Evolutionary conservation across 176 grass and related monocot genomes (phyloP), one percentile per base, ranked within the genome.

Genomic region (Chrysopogon serrulatus): DNA sequence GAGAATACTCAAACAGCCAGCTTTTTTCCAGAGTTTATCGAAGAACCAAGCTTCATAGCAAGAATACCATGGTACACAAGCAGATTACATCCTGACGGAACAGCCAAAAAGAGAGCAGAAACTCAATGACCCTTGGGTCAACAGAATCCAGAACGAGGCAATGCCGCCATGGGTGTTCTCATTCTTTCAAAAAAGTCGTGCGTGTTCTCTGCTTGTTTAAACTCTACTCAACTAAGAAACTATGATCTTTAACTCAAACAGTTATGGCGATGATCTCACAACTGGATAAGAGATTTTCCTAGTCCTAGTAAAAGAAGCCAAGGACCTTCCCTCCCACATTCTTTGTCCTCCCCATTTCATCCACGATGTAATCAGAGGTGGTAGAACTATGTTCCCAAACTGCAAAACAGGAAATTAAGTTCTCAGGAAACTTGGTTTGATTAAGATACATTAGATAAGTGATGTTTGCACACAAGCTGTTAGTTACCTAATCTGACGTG

Each of bases 271-370:
- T 73, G 13, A 48, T 73, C 43, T 73, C 24, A 72, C 8, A 72
- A 45, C 18, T 73, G 69, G 43, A 31, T 30, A 41, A 14, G 13
- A 19, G 70, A 73, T 44, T 71, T 71, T 53, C 49, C 49, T 53
- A 53, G 23, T 65, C 61, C 62, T 65, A 65, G 61, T 79, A 79
- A 31, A 49, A 79, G 41, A 79, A 67, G 6, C 61, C 61, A 66
- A 79, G 42, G 64, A 67, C 77, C 77, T 79, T 79, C 62, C 62
- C 61, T 45, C 41, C 61, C 30, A 35, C 61, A 66, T 79, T 79
- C 77, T 66, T 67, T 34, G 28, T 65, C 61, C 41, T 79, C 2
- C 6, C 77, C 60, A 66, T 61, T 32, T 79, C 77, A 27, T 79
- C 77, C 77, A 66, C 49, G 77, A 79, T 79, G 5, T 62, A 6